Evolutionary conservation across 306 rosid species (phyloP).

Genomic region (Citrullus mucosospermus): DNA sequence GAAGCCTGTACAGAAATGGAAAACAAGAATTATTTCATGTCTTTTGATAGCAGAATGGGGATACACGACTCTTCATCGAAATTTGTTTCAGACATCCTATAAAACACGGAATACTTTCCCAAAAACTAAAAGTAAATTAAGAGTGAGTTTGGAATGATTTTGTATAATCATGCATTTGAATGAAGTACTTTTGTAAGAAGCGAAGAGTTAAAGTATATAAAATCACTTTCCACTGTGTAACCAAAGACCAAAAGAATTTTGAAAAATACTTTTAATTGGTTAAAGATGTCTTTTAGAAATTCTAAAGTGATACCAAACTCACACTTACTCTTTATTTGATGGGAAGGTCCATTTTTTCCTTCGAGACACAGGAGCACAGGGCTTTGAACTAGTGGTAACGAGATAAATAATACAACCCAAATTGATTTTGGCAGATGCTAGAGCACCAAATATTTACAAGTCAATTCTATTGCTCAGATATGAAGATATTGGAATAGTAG

Average conservation of each 20-base stretch:
- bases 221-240: neutral
- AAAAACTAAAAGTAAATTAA: neutral
- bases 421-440: neutral
- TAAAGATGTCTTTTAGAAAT: neutral
- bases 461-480: neutral
- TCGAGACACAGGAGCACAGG: too few relatives aligned
- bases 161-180: neutral
- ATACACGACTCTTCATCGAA: neutral
- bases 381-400: too few relatives aligned
- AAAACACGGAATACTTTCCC: neutral
- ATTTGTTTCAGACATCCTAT: neutral
- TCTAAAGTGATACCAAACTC: too few relatives aligned
- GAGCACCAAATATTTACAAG: neutral
- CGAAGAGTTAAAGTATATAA: neutral
- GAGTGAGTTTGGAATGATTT: neutral
- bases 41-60: neutral
- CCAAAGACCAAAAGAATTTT: neutral
- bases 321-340: too few relatives aligned
- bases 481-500: neutral
- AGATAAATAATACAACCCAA: too few relatives aligned
- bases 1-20: conserved; percentile 36
- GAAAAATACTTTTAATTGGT: neutral
- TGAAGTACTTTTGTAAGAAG: neutral
- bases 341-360: too few relatives aligned
- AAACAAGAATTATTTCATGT: neutral